Percentiles rank a stretch among this genome's conserved stretches.
These are phyloP conservation scores for Fagus crenata DNA, from an alignment of 306 rosid species.

Conservation along the genomic window DNA sequence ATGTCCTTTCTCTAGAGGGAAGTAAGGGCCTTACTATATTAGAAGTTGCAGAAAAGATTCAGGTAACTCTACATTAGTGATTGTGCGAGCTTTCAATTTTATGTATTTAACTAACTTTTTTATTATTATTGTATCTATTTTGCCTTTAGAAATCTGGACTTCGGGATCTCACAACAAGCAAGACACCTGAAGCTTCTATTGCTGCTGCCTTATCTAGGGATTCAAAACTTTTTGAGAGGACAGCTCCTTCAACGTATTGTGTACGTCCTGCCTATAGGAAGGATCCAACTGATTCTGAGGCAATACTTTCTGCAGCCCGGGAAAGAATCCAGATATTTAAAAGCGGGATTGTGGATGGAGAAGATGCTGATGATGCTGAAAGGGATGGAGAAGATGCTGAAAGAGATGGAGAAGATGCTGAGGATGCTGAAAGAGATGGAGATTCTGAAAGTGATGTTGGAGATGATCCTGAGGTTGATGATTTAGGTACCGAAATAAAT, in stretches of 20 bases:
- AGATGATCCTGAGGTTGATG: constrained; percentile 62
- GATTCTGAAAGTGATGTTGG: constrained; percentile 61
- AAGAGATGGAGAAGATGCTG: constrained; percentile 56
- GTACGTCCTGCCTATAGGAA: constrained; percentile 66
- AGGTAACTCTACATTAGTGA: constrained; percentile 43
- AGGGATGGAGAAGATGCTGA: constrained; percentile 69
- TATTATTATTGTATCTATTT: constrained; percentile 12
- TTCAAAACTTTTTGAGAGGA: constrained; percentile 79
- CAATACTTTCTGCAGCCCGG: constrained; percentile 65
- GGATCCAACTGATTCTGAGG: constrained; percentile 63
- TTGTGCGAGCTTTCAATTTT: constrained; percentile 6
- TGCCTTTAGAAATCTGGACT: constrained; percentile 72
- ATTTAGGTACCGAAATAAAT: constrained; percentile 50
- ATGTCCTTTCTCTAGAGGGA: constrained; percentile 83
- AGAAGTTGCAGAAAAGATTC: constrained; percentile 81
- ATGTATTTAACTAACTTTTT: constrained; percentile 15
- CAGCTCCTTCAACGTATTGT: constrained; percentile 79
- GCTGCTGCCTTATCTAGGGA: constrained; percentile 82
- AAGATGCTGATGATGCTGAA: constrained; percentile 61
- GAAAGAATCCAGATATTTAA: constrained; percentile 57
- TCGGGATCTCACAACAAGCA: constrained; percentile 79
- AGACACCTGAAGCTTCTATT: constrained; percentile 81
- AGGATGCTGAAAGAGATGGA: constrained; percentile 63
- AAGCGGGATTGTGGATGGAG: constrained; percentile 50
- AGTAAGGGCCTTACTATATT: constrained; percentile 64